These are phyloP conservation scores for Mycena sanguinolenta DNA, from an alignment of 768 basidiomycete species.

Conservation along the genomic window DNA sequence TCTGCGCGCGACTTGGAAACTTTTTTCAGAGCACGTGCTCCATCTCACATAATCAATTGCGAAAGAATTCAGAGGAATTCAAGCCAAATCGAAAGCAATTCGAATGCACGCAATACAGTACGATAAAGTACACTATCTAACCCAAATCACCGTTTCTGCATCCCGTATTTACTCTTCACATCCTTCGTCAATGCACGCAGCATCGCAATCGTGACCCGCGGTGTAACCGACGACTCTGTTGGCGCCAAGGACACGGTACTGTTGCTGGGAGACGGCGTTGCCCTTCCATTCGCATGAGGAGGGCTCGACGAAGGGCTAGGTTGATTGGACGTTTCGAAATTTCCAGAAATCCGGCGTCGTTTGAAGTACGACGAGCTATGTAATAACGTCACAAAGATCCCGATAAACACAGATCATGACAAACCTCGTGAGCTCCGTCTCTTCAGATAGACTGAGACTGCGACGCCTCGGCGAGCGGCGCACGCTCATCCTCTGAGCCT, in stretches of 20 bases:
- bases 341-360: conserved; percentile 58
- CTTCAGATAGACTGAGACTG: conserved; percentile 55
- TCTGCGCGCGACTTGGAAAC: conserved; percentile 22
- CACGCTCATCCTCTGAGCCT: conserved; percentile 53
- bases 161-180: conserved; percentile 62
- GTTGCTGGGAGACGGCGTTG: conserved; percentile 62
- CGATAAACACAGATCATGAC: conserved; percentile 29
- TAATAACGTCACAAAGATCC: conserved; percentile 34
- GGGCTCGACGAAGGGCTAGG: conserved; percentile 51
- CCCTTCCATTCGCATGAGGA: conserved; percentile 48
- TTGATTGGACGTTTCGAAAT: conserved; percentile 49
- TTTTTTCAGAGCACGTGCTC: conserved; percentile 13
- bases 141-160: conserved; percentile 22
- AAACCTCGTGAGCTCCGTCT: conserved; percentile 56
- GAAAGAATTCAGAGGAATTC: too few species aligned
- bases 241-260: conserved; percentile 56
- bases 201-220: conserved; percentile 74
- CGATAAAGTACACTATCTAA: conserved; percentile 2
- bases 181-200: conserved; percentile 70
- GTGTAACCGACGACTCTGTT: conserved; percentile 44
- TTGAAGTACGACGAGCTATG: conserved; percentile 51
- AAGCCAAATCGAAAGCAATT: conserved; percentile 1
- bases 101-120: background rate
- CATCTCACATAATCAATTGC: conserved; percentile 12
- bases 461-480: conserved; percentile 62